Base-by-base conservation (phyloP, 2,329 filamentous ascomycete genomes). In the Botryotinia convoluta region DNA sequence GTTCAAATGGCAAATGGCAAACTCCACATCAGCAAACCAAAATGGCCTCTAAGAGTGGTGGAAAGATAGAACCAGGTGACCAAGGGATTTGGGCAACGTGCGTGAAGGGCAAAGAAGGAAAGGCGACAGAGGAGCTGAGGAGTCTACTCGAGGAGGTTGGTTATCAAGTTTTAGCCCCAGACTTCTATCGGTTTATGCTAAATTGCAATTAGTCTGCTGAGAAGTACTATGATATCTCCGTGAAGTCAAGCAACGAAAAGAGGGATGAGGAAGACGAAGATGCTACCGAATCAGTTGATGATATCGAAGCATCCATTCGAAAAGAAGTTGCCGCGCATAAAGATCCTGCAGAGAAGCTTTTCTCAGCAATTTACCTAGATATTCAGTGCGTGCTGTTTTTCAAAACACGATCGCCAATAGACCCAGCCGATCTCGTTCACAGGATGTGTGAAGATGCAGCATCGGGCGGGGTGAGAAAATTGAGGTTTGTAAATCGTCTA, bases 11-110 rank as follows among this genome's bases (percentile, higher is more conserved):
- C 18, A 88, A 85, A 79, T 91, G 89, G 89, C 86, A 87, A 79
- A 91, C 89, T 39, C 83, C 89, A 22, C 86, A 89, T 74, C 88
- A 90, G 63, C 84, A 86, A 78, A 82, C 83, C 48, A 90, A 87
- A 79, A 77, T 84, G 61, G 71, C 71, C 26, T 72, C 71, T 29
- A 83, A 83, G 32, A 81, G 82, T 22, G 83, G 83, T 82, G 85
- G 85, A 59, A 84, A 82, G 20, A 82, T 94, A 65, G 88, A 92
- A 77, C 84, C 91, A 8, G 92, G 92, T 8, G 91, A 94, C 78
- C 84, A 86, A 70, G 93, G 93, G 8, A 90, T 95, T 74, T 95
- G 92, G 92, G 90, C 91, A 42, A 94, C 92, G 0, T 95, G 92
- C 80, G 89, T 91, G 69, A 88, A 91, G 79, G 88, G 89, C 76